Evolutionary conservation across 2,329 filamentous ascomycete species (phyloP).

Genomic region (Sporothrix brunneoviolacea): DNA sequence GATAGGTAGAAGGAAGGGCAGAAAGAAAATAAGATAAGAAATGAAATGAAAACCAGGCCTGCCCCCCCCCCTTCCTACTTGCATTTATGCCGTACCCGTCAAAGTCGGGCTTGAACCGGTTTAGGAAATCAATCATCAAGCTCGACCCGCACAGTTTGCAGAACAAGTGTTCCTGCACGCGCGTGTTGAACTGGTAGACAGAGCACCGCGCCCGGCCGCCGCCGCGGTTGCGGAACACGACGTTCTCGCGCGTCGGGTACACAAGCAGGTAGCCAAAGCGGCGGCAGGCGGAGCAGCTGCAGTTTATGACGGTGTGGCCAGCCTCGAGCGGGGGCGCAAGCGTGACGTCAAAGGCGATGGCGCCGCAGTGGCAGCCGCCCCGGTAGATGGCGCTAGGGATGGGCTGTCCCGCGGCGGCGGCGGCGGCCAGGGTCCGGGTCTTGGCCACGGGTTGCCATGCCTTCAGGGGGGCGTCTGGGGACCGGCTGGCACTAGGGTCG

Average conservation of each 20-base stretch:
- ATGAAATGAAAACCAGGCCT: too few species aligned
- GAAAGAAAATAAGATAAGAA: too few species aligned
- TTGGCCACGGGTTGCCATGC: conserved; percentile 3
- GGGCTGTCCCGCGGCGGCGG: neutral
- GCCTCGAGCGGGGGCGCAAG: conserved; percentile 42
- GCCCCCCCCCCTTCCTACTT: too few species aligned
- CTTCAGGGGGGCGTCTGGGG: too few species aligned
- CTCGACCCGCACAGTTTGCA: conserved; percentile 41
- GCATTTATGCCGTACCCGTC: conserved; percentile 34
- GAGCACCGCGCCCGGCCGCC: conserved; percentile 31
- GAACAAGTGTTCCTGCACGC: conserved; percentile 42
- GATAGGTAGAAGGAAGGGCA: too few species aligned
- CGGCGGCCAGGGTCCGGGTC: neutral
- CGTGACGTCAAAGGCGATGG: conserved; percentile 40
- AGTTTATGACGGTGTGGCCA: conserved; percentile 36
- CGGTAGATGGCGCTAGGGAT: conserved; percentile 33
- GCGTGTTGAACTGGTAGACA: conserved; percentile 41
- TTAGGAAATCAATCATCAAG: conserved; percentile 40
- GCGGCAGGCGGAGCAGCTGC: conserved; percentile 48
- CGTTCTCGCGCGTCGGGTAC: conserved; percentile 34
- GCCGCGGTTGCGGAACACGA: conserved; percentile 31
- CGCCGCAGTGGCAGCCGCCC: conserved; percentile 47
- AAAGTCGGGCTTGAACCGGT: conserved; percentile 19
- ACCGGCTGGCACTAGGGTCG: too few species aligned
- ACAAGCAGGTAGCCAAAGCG: conserved; percentile 46